Evolutionary conservation across 2,329 filamentous ascomycete species (phyloP).

Genomic region (Leptographium lundbergii): DNA sequence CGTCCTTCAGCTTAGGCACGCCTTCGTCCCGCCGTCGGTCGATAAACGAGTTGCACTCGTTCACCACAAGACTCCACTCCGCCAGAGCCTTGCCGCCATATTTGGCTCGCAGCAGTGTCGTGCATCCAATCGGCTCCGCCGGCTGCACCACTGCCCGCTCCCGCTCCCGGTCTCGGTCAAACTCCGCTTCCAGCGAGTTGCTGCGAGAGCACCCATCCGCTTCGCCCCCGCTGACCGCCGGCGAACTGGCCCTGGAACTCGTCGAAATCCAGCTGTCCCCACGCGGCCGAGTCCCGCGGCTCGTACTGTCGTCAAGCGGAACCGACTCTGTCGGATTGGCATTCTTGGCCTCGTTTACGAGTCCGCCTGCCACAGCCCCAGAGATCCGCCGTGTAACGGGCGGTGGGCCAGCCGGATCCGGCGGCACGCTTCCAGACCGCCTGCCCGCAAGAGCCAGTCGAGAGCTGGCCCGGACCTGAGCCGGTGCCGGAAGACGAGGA

Average conservation of each 20-base stretch:
- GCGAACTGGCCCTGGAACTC: neutral
- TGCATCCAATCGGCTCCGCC: conserved; percentile 28
- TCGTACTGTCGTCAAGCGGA: conserved; percentile 5
- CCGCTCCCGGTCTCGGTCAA: conserved; percentile 12
- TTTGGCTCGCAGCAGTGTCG: conserved; percentile 33
- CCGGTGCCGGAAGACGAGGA: conserved; percentile 57
- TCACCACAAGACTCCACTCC: conserved; percentile 64
- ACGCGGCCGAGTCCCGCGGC: neutral
- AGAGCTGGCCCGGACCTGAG: conserved; percentile 48
- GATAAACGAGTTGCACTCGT: conserved; percentile 71
- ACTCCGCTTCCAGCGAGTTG: conserved; percentile 2
- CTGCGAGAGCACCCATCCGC: neutral
- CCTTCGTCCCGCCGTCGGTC: conserved; percentile 65
- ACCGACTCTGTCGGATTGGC: conserved; percentile 19
- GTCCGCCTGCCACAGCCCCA: conserved; percentile 29
- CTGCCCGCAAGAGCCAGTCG: conserved; percentile 15
- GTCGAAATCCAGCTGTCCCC: neutral
- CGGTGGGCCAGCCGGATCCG: conserved; percentile 25
- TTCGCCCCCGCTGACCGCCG: neutral
- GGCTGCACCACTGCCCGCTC: conserved; percentile 24
- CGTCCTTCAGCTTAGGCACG: conserved; percentile 48
- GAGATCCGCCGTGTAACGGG: conserved; percentile 34
- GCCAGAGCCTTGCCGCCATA: conserved; percentile 64
- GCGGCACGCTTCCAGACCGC: conserved; percentile 23
- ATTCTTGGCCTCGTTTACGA: conserved; percentile 39